Evolutionary conservation across 2,329 filamentous ascomycete genomes (phyloP).

Genomic region (Sarocladiaceae sp.): DNA sequence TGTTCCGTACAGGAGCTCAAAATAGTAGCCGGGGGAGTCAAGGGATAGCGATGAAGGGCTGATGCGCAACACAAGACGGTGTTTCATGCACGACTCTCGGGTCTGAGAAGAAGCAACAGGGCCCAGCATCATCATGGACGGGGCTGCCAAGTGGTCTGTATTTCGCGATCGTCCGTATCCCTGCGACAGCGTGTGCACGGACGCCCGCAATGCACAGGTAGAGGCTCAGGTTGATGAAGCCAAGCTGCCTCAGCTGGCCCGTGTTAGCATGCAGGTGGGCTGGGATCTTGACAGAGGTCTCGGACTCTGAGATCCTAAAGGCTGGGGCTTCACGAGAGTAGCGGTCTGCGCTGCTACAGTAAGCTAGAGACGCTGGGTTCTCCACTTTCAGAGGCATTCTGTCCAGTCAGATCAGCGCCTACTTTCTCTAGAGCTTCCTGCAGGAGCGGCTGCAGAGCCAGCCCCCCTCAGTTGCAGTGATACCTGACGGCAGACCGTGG

Average conservation of each 20-base stretch:
- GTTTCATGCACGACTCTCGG: constrained; percentile 1
- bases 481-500: too few species aligned
- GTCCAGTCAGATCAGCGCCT: neutral
- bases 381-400: neutral
- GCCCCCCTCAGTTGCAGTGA: too few species aligned
- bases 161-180: constrained; percentile 1
- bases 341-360: constrained; percentile 5
- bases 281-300: too few species aligned
- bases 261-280: too few species aligned
- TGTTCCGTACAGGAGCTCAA: too few species aligned
- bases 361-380: too few species aligned
- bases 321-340: too few species aligned
- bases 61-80: constrained; percentile 5
- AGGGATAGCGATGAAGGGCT: constrained; percentile 1
- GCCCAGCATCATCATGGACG: neutral
- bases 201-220: neutral
- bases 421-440: neutral
- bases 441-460: constrained; percentile 1
- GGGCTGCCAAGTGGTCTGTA: constrained; percentile 2
- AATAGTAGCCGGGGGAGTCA: too few species aligned
- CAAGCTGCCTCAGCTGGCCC: neutral
- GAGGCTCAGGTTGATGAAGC: neutral
- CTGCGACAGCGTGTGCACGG: constrained; percentile 1
- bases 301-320: too few species aligned
- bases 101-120: neutral